These are phyloP conservation scores for Pugionium cornutum DNA, from an alignment of 345 rosid species.

Conservation along the genomic window DNA sequence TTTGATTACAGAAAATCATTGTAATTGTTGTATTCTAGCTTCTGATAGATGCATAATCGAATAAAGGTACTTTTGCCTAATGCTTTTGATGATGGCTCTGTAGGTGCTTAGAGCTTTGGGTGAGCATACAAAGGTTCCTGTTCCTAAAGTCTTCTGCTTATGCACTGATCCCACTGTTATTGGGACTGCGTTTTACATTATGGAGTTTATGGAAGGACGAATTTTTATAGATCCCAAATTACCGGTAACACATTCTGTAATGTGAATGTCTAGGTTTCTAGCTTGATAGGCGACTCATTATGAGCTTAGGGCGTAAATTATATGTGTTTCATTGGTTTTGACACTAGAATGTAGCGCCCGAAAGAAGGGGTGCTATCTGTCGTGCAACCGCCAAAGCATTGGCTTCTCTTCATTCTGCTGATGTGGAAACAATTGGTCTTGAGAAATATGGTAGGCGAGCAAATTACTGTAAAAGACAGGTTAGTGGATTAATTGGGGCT, in stretches of 20 bases:
- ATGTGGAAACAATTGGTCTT: conserved; percentile 79
- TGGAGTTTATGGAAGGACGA: conserved; percentile 95
- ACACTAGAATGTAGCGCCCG: conserved; percentile 62
- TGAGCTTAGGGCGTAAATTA: neutral
- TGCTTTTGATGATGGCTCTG: conserved; percentile 16
- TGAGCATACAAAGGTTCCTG: conserved; percentile 75
- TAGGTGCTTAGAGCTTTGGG: conserved; percentile 86
- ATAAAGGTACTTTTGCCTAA: conserved; percentile 22
- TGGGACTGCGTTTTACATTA: conserved; percentile 90
- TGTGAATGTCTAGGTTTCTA: neutral
- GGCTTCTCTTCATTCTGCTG: conserved; percentile 76
- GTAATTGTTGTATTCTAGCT: neutral
- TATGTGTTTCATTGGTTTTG: conserved; percentile 30
- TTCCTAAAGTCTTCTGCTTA: conserved; percentile 78
- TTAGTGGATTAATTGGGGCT: conserved; percentile 22
- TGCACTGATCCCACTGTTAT: conserved; percentile 68
- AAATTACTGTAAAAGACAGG: conserved; percentile 89
- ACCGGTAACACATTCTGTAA: conserved; percentile 47
- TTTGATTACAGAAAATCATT: neutral
- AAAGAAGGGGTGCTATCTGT: conserved; percentile 64
- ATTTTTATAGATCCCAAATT: conserved; percentile 72
- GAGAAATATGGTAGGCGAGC: conserved; percentile 72
- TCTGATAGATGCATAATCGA: conserved; percentile 8
- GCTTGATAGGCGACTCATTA: conserved; percentile 6
- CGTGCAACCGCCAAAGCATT: conserved; percentile 69